Base-by-base conservation (phyloP, 1,284 basidiomycete genomes). In the Ceratobasidium sp. region DNA sequence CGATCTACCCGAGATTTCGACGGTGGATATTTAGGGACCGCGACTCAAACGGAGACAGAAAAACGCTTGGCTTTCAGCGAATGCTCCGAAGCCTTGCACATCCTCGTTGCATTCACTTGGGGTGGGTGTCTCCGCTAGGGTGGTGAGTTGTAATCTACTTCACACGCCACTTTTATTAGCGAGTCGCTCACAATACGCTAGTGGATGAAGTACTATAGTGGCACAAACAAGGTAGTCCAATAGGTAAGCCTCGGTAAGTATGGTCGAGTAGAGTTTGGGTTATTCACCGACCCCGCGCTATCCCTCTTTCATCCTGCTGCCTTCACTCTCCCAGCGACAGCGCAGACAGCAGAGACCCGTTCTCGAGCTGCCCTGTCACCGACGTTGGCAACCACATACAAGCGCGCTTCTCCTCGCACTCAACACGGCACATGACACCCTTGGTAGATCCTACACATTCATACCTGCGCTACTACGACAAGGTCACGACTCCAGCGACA, bases 101-200 rank as follows among this genome's bases (percentile, higher is more conserved):
- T 20, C 42, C 5, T 53, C 42, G 47, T 26, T n/a, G 37, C 47
- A 35, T 35, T 66, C 64, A 51, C 37, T 28, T 23, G 64, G 17
- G 47, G 13, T 31, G 45, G 17, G n/a, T n/a, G 17, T 31, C 20
- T 23, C 45, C 15, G 17, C 64, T 13, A 23, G 64, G 64, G 64
- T 66, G 64, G 63, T 66, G 51, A 69, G 66, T 56, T 39, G 66
- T 35, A 56, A 69, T 54, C 66, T 61, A 71, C 68, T 71, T 71
- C 54, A 60, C 68, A 71, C 68, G 68, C 68, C 54, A 60, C 68
- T 60, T 31, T 61, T 26, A n/a, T 35, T 33, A 17, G 53, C 45
- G 35, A 53, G 4, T 47, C 31, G 54, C 68, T 60, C 68, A 5
- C 39, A 71, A 71, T 71, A 54, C 35, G 68, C 68, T 20, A 71